Percentiles rank a stretch among this genome's conserved stretches.
These are phyloP conservation scores for Hypoxylon sp. DNA, from an alignment of 2,329 filamentous ascomycete genomes.

Conservation along the genomic window DNA sequence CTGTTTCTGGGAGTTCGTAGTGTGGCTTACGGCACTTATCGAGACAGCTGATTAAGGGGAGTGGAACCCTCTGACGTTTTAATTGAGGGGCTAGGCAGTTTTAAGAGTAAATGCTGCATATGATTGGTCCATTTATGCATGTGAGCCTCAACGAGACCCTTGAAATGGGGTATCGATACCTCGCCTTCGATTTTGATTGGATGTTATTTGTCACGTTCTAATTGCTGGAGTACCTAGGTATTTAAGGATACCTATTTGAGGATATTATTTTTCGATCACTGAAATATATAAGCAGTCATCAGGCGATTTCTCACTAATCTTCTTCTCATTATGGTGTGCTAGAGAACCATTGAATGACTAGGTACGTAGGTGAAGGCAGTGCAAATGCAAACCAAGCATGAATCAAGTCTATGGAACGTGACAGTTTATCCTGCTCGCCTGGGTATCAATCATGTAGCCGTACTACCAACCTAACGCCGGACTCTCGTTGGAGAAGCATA, in stretches of 20 bases:
- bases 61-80: constrained; percentile 34
- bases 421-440: constrained; percentile 6
- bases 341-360: not conserved
- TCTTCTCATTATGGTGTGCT: not conserved
- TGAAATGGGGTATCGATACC: not conserved
- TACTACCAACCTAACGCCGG: constrained; percentile 17
- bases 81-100: constrained; percentile 17
- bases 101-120: not conserved
- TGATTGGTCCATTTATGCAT: constrained; percentile 28
- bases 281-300: not conserved
- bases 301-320: constrained; percentile 2
- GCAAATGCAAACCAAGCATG: not conserved
- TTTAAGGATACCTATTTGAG: no score
- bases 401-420: not conserved
- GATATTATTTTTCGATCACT: constrained; percentile 2
- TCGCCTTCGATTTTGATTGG: constrained; percentile 7
- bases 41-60: constrained; percentile 8
- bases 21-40: constrained; percentile 17
- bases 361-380: not conserved
- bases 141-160: constrained; percentile 20
- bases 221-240: not conserved
- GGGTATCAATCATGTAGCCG: constrained; percentile 22
- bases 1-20: constrained; percentile 6
- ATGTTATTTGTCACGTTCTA: constrained; percentile 29
- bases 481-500: not conserved